A percentile compares a stretch with the other conserved stretches of the same genome.
These are phyloP conservation scores for Colletotrichum agaves DNA, from an alignment of 2,329 filamentous ascomycete species.

Conservation along the genomic window DNA sequence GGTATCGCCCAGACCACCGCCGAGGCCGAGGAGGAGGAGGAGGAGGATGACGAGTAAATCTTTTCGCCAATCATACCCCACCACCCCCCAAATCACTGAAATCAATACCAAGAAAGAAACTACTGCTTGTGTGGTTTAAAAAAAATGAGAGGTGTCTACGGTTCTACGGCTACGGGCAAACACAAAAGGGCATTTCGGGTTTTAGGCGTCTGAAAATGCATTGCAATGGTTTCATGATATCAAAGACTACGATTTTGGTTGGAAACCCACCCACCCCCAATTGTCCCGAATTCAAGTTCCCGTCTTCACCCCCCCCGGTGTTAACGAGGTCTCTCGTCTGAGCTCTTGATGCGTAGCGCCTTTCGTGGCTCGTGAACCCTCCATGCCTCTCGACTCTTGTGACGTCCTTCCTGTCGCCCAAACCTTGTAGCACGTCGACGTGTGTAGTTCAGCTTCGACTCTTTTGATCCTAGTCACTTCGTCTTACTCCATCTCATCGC, in stretches of 20 bases:
- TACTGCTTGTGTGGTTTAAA: slow-evolving; percentile 5
- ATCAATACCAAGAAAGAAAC: not conserved
- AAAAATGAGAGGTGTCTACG: slow-evolving; percentile 13
- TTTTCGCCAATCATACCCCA: slow-evolving; percentile 1
- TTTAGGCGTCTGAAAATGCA: slow-evolving; percentile 37
- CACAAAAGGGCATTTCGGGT: slow-evolving; percentile 24
- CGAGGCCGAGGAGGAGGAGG: slow-evolving; percentile 76
- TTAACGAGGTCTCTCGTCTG: not conserved
- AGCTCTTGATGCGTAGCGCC: not conserved
- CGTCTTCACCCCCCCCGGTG: slow-evolving; percentile 21
- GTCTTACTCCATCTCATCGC: too few relatives aligned
- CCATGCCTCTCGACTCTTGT: not conserved
- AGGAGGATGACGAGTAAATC: slow-evolving; percentile 73
- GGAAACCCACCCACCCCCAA: not conserved
- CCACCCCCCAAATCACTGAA: not conserved
- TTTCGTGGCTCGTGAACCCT: not conserved
- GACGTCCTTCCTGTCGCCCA: not conserved
- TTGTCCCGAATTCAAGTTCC: slow-evolving; percentile 25
- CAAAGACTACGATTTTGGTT: slow-evolving; percentile 5
- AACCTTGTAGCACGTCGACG: too few relatives aligned
- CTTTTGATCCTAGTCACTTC: too few relatives aligned
- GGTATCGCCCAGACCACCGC: slow-evolving; percentile 84
- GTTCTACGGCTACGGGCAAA: slow-evolving; percentile 15
- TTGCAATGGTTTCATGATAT: slow-evolving; percentile 32
- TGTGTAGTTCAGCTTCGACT: too few relatives aligned